These are phyloP conservation scores for Globisporangium nagaii DNA, from an alignment of 352 stramenopile genomes.

Conservation along the genomic window DNA sequence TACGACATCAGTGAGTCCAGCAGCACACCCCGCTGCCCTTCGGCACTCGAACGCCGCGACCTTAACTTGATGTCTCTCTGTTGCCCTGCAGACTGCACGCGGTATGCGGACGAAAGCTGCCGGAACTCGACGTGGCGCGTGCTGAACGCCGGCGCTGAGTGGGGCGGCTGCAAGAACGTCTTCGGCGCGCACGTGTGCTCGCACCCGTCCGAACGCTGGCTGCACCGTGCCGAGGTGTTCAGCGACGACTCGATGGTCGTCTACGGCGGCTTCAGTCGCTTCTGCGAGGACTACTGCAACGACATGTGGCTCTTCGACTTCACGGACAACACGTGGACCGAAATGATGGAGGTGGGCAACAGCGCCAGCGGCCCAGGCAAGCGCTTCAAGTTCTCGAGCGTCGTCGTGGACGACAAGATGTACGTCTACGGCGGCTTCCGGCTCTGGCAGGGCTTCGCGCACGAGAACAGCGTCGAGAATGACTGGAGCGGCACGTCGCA, in stretches of 20 bases:
- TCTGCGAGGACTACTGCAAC: constrained; percentile 95
- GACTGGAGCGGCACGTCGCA: constrained; percentile 73
- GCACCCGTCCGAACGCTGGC: constrained; percentile 85
- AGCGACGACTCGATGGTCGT: constrained; percentile 88
- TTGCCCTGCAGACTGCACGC: constrained; percentile 50
- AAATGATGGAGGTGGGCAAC: constrained; percentile 78
- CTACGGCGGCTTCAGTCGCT: constrained; percentile 90
- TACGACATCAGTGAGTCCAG: constrained; percentile 89
- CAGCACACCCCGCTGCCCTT: too few relatives aligned
- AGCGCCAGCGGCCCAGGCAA: constrained; percentile 68
- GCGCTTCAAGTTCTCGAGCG: constrained; percentile 90
- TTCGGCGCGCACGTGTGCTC: constrained; percentile 85
- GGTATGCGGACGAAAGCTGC: constrained; percentile 86
- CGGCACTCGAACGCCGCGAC: too few relatives aligned
- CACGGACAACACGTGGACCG: constrained; percentile 83
- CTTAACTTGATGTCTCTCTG: not conserved
- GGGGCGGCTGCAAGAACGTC: constrained; percentile 89
- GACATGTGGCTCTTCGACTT: constrained; percentile 96
- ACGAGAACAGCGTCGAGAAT: constrained; percentile 86
- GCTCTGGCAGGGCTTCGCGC: constrained; percentile 94
- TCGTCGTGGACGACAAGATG: constrained; percentile 50
- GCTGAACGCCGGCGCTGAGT: constrained; percentile 79
- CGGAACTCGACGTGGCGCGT: constrained; percentile 77
- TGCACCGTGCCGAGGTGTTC: constrained; percentile 87
- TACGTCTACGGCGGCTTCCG: constrained; percentile 91